phyloP scores from a whole-genome alignment of 208 protist species.

The Sergeia podlipaevii region DNA sequence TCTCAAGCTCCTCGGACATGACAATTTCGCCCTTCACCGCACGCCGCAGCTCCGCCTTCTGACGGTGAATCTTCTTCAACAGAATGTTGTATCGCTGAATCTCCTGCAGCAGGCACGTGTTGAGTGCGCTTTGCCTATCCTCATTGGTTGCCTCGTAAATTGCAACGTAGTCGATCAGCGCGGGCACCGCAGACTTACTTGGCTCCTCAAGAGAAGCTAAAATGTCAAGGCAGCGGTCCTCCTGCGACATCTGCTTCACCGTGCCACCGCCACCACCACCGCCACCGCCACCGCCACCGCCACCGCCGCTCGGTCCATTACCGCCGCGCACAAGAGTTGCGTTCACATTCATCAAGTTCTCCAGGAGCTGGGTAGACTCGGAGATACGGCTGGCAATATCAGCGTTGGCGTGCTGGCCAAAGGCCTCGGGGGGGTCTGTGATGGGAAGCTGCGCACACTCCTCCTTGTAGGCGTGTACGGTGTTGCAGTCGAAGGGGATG shows the following conservation, averaged over 20 bases:
- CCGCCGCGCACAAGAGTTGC: constrained; percentile 69
- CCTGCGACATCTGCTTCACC: constrained; percentile 51
- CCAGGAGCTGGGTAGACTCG: constrained; percentile 90
- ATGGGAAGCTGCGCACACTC: constrained; percentile 93
- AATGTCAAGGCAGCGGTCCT: constrained; percentile 87
- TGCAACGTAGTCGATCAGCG: constrained; percentile 88
- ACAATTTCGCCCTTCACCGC: constrained; percentile 97
- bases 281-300: constrained; percentile 27
- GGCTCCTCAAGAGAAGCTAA: constrained; percentile 81
- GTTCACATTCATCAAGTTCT: constrained; percentile 92
- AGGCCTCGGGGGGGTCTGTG: constrained; percentile 95
- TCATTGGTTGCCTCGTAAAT: constrained; percentile 90
- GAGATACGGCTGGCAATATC: constrained; percentile 97
- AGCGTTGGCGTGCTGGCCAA: constrained; percentile 98
- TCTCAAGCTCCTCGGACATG: constrained; percentile 97
- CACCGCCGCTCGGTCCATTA: constrained; percentile 14
- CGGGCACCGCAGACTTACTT: constrained; percentile 73
- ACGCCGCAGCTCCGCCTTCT: constrained; percentile 90
- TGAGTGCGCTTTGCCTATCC: constrained; percentile 91
- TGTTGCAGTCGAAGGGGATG: constrained; percentile 87
- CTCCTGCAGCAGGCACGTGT: constrained; percentile 97
- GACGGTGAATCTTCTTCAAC: constrained; percentile 85
- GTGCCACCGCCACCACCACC: constrained; percentile 20
- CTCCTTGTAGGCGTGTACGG: constrained; percentile 91
- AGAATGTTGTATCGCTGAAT: constrained; percentile 97